A percentile compares a stretch with the other conserved stretches of the same genome.
Evolutionary conservation across 176 grass and related monocot species (phyloP).

Genomic region (Hordeum vulgare): DNA sequence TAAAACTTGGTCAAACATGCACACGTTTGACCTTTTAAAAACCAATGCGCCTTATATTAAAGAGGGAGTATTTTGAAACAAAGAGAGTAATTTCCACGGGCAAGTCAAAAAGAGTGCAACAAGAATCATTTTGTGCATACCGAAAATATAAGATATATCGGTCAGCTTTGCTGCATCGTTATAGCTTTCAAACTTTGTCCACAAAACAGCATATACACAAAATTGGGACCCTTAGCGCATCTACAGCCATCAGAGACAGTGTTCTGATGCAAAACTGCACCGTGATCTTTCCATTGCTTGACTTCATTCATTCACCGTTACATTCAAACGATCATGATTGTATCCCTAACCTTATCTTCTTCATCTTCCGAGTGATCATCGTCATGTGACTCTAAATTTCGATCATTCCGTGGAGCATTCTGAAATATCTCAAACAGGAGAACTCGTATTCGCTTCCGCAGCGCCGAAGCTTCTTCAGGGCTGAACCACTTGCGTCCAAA

Average conservation of each 20-base stretch:
- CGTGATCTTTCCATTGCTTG: not conserved
- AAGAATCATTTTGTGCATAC: not conserved
- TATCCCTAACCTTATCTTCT: not conserved
- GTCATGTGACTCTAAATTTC: not conserved
- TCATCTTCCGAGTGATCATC: constrained; percentile 1
- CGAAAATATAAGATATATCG: not conserved
- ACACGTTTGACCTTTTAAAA: no score
- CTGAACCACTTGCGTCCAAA: constrained; percentile 56
- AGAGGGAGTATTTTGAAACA: not conserved
- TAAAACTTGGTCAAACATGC: no score
- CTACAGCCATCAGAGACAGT: not conserved
- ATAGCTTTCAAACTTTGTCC: not conserved
- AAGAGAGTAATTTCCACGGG: not conserved
- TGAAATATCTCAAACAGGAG: constrained; percentile 35
- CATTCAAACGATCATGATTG: not conserved
- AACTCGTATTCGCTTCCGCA: constrained; percentile 20
- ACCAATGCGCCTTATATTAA: no score
- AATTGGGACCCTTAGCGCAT: not conserved
- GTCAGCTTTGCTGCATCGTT: not conserved
- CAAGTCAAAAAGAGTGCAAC: not conserved
- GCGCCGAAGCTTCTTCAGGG: constrained; percentile 22
- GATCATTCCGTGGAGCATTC: not conserved
- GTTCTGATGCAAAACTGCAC: not conserved
- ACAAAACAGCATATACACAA: not conserved
- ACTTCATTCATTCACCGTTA: constrained; percentile 3